These are phyloP conservation scores for Trypanosomatidae sp. DNA, from an alignment of 208 protist species.

Conservation along the genomic window DNA sequence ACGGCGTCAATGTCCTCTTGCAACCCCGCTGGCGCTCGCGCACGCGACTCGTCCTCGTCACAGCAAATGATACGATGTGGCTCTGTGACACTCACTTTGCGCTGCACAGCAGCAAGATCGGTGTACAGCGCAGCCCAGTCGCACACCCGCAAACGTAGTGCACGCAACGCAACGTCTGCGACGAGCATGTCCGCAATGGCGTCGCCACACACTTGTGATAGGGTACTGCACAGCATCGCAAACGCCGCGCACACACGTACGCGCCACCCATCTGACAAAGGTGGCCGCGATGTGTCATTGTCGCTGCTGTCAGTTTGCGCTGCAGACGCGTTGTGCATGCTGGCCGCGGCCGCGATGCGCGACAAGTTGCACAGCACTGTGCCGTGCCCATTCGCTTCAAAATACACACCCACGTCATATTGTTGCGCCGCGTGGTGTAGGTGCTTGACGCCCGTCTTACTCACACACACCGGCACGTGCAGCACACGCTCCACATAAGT, in stretches of 20 bases:
- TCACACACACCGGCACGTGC: constrained; percentile 24
- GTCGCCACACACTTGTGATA: constrained; percentile 82
- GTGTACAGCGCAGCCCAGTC: constrained; percentile 43
- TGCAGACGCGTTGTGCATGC: too few relatives aligned
- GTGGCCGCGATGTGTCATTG: too few relatives aligned
- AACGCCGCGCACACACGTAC: too few relatives aligned
- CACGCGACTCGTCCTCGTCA: constrained; percentile 52
- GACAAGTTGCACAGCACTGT: constrained; percentile 72
- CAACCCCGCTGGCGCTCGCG: constrained; percentile 40
- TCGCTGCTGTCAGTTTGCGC: too few relatives aligned
- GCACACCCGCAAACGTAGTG: constrained; percentile 17
- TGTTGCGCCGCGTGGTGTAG: constrained; percentile 83
- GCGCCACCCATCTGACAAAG: too few relatives aligned
- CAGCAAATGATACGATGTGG: constrained; percentile 49
- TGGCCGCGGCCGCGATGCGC: too few relatives aligned
- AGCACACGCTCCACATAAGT: constrained; percentile 52
- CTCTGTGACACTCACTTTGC: constrained; percentile 33
- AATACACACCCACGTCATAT: constrained; percentile 91
- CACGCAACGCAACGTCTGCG: constrained; percentile 43
- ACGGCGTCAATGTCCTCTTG: constrained; percentile 72
- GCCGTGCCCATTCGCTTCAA: constrained; percentile 95
- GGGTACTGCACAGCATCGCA: too few relatives aligned
- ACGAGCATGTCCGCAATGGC: constrained; percentile 70
- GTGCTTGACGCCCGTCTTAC: constrained; percentile 91
- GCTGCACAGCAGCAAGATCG: constrained; percentile 38